Conservation (phyloP, 495 filamentous ascomycete genomes). For the Penicillium fimorum region DNA sequence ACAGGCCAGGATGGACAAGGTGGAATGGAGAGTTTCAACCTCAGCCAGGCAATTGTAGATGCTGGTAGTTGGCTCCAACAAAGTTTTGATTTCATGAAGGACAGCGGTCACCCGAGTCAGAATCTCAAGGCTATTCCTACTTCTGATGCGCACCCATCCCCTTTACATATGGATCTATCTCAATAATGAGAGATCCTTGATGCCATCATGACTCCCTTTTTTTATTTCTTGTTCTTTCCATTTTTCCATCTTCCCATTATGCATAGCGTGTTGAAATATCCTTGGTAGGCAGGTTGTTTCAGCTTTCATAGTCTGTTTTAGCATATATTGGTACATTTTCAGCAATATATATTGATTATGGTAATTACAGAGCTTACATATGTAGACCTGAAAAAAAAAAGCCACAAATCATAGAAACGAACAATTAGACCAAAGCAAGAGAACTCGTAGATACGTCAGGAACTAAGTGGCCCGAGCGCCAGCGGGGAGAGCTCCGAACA, state of each 20-base stretch:
- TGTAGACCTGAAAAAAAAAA: background rate
- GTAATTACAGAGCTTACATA: background rate
- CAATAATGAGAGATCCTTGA: background rate
- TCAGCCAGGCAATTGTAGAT: conserved; percentile 46
- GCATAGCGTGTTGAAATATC: conserved; percentile 3
- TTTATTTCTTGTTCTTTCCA: background rate
- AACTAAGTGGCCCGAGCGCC: conserved; percentile 27
- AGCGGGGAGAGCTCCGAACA: conserved; percentile 28
- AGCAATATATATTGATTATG: background rate
- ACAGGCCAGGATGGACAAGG: conserved; percentile 43
- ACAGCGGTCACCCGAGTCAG: conserved; percentile 19
- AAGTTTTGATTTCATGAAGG: conserved; percentile 41
- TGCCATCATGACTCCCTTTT: background rate
- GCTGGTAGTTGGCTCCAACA: conserved; percentile 47
- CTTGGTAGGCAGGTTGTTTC: background rate
- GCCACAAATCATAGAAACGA: background rate
- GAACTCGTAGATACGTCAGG: conserved; percentile 10
- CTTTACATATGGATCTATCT: conserved; percentile 15
- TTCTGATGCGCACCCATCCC: background rate
- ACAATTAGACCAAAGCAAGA: background rate
- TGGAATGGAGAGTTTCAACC: conserved; percentile 35
- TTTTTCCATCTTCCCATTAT: background rate
- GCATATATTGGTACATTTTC: background rate
- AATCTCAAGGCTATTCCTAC: conserved; percentile 15
- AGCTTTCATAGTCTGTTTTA: background rate